Evolutionary conservation across 345 rosid genomes (phyloP), one percentile per base, ranked within the genome.

Genomic region (Dovyalis caffra): DNA sequence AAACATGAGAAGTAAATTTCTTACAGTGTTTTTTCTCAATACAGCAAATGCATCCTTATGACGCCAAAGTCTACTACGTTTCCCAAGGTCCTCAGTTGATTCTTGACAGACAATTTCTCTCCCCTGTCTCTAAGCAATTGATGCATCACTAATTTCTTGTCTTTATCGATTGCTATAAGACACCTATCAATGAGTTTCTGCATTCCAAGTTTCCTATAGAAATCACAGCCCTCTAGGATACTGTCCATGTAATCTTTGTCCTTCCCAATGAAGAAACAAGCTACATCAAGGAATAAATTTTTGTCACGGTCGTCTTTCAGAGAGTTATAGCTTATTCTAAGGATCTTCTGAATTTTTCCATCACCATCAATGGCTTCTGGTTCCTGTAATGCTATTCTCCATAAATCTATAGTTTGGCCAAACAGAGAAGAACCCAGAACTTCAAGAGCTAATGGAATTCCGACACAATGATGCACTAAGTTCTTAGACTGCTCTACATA

Each of bases 301-400:
- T 40, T 40, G 20, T 72, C 75, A 61, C 43, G 68, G 28, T 72
- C 75, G 26, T 72, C 75, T 53, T 28, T 67, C 18, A 72, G 75
- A 40, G 75, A 72, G 63, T 72, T 67, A 40, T 37, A 72, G 53
- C 75, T 72, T 61, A 71, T 61, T 38, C 66, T 72, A 18, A 72
- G 67, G 37, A 61, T 61, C 11, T 61, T 66, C 67, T 72, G 75
- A 61, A 72, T 72, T 61, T 72, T 72, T 60, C 75, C 21, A 11
- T 72, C 75, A 60, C 57, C 47, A 43, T 43, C 75, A 60, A 72
- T 40, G 25, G 31, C 63, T 72, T 72, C 75, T 26, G 63, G 43
- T 3, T 76, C 71, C 21, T 78, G 57, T 7, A 77, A 38, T 61
- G 79, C 81, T 58, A 73, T 66, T 61, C 70, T 66, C 84, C 84